A percentile compares a stretch with the other conserved stretches of the same genome.
Conservation (phyloP, 2,329 filamentous ascomycete genomes). For the Cytospora piceae region DNA sequence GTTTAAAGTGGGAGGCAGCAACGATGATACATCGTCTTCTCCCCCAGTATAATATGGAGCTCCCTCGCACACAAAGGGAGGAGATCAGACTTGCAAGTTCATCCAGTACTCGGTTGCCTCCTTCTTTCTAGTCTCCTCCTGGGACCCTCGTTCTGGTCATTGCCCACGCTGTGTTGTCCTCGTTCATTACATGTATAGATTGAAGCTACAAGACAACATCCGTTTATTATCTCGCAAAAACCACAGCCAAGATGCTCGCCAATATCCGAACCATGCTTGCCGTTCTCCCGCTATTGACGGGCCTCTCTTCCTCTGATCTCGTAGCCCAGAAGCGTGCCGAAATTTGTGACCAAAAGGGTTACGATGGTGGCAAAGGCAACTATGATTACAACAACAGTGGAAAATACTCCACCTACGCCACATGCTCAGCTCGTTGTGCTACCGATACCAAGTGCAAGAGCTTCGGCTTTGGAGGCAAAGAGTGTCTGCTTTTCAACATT, state of each 20-base stretch:
- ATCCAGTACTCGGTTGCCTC: too few relatives aligned
- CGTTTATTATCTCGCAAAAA: background rate
- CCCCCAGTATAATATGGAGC: background rate
- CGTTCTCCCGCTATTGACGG: conserved; percentile 6
- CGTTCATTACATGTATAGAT: too few relatives aligned
- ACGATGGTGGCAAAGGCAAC: conserved; percentile 18
- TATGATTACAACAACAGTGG: conserved; percentile 13
- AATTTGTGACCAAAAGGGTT: conserved; percentile 18
- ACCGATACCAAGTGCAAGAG: conserved; percentile 21
- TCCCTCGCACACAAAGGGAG: background rate
- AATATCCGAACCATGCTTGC: background rate
- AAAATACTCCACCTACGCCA: conserved; percentile 8
- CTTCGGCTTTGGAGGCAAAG: conserved; percentile 11
- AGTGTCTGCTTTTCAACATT: conserved; percentile 21
- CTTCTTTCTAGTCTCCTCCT: background rate
- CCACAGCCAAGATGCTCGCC: background rate
- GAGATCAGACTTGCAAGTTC: background rate
- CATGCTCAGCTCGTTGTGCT: conserved; percentile 15
- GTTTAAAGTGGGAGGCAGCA: background rate
- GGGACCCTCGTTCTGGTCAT: background rate
- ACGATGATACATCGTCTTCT: background rate
- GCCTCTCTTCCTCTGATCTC: conserved; percentile 10
- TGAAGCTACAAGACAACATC: too few relatives aligned
- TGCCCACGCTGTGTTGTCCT: background rate
- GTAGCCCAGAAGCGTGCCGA: conserved; percentile 17